A percentile compares a stretch with the other conserved stretches of the same genome.
Conservation (phyloP, 208 protist species). For the Leishmania guyanensis region DNA sequence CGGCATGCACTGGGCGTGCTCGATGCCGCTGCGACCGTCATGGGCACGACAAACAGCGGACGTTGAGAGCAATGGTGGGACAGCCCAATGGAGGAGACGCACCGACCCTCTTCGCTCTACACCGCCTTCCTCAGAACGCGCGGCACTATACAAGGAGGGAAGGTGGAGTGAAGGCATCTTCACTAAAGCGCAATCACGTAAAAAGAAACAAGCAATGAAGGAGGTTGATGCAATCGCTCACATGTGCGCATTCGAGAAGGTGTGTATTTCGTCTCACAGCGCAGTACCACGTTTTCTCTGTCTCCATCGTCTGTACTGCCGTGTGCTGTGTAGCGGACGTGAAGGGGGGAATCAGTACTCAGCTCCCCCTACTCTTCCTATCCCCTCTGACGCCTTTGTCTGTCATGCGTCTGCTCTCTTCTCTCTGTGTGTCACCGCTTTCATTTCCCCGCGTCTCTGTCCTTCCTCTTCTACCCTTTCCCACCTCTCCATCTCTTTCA, state of each 20-base stretch:
- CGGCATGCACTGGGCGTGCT: background rate
- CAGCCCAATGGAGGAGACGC: background rate
- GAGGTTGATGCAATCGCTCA: background rate
- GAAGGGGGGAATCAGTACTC: too few relatives aligned
- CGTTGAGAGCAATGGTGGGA: background rate
- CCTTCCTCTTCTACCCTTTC: background rate
- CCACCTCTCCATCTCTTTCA: background rate
- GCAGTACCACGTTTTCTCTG: background rate
- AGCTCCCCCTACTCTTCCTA: background rate
- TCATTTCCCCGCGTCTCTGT: background rate
- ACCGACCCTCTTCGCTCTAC: background rate
- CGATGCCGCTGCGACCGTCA: too few relatives aligned
- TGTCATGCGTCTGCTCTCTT: background rate
- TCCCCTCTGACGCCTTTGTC: background rate
- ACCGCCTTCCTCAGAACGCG: background rate
- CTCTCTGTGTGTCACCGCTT: background rate
- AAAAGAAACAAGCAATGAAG: background rate
- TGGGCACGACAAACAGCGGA: background rate
- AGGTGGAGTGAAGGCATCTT: background rate
- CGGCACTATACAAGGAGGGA: background rate
- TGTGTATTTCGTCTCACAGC: background rate
- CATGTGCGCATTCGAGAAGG: background rate
- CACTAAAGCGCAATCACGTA: background rate
- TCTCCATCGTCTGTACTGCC: background rate
- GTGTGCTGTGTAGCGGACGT: background rate